Base-by-base conservation (phyloP, 2,329 filamentous ascomycete species). In the Diaporthe eres region DNA sequence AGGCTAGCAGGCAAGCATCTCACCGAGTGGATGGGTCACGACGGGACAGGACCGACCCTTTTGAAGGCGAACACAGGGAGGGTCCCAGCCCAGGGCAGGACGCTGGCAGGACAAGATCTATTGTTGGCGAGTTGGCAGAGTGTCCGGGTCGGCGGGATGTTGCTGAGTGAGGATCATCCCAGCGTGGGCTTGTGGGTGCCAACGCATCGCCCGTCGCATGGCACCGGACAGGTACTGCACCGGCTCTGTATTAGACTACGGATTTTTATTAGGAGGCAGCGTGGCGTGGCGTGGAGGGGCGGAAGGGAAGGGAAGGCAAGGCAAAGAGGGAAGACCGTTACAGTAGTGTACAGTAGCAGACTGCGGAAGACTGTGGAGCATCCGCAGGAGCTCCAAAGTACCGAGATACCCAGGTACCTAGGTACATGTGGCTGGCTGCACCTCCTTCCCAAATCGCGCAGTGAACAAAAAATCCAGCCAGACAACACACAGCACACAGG, bases 141-240 rank as follows among this genome's bases (percentile, higher is more conserved):
- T 31, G 39, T 65, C 60, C 61, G 25, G 42, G 42, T 53, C 65
- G 31, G 31, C 65, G 47, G 65, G 31, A n/a, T 25, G 28, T 9
- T 68, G 65, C 65, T 68, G 65, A 68, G 65, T 68, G 65, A 68
- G 65, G 65, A 68, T 68, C 22, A 68, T 68, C 65, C 65, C n/a
- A 37, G 65, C 65, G 65, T 53, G 31, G 19, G 47, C 65, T 42
- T 17, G 65, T 53, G 47, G 47, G 25, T 68, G 65, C 65, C 65
- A 68, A 10, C 65, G 65, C 65, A 68, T 68, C 65, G 31, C 47
- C 13, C 22, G 19, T 65, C 25, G 61, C 60, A 44, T 63, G 55
- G 28, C 60, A 65, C 42, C 19, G 25, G 8, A 47, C 39, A 44
- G 5, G 10, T 17, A 57, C 12, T 57, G 31, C 28, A 25, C 37